These are phyloP conservation scores for Neurospora africana DNA, from an alignment of 495 filamentous ascomycete species.

Conservation along the genomic window DNA sequence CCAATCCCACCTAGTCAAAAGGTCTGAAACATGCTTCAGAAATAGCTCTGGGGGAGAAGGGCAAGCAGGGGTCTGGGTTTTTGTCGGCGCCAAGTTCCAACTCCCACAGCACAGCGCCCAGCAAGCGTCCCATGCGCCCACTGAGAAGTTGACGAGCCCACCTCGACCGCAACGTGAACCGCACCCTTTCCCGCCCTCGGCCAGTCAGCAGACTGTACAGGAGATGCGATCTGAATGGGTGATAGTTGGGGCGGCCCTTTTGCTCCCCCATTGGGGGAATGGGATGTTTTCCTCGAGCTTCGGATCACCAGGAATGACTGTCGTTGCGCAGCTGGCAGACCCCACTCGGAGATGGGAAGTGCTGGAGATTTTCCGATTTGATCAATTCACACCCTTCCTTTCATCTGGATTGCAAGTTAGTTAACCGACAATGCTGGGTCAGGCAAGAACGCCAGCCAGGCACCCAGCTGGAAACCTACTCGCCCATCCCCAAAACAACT, in stretches of 20 bases:
- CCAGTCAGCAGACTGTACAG: neutral
- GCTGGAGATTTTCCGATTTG: neutral
- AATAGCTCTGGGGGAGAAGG: conserved; percentile 13
- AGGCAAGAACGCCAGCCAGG: neutral
- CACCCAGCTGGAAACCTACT: neutral
- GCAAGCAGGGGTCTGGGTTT: conserved; percentile 2
- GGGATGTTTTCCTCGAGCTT: neutral
- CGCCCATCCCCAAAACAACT: neutral
- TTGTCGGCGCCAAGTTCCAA: neutral
- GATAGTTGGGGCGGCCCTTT: neutral
- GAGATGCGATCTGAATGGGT: neutral
- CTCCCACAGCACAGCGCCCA: neutral
- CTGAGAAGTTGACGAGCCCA: neutral
- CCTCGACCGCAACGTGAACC: neutral
- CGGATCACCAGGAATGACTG: neutral
- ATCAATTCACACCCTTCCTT: neutral
- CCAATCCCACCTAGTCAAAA: conserved; percentile 13
- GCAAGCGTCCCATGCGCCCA: neutral
- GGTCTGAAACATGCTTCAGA: conserved; percentile 26
- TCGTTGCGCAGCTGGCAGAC: conserved; percentile 2
- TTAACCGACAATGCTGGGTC: neutral
- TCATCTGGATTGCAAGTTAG: neutral
- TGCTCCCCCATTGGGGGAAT: neutral
- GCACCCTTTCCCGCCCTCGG: neutral
- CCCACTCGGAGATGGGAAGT: conserved; percentile 1